Evolutionary conservation across 2,329 filamentous ascomycete genomes (phyloP), one percentile per base, ranked within the genome.

Genomic region (Teratosphaeria destructans): DNA sequence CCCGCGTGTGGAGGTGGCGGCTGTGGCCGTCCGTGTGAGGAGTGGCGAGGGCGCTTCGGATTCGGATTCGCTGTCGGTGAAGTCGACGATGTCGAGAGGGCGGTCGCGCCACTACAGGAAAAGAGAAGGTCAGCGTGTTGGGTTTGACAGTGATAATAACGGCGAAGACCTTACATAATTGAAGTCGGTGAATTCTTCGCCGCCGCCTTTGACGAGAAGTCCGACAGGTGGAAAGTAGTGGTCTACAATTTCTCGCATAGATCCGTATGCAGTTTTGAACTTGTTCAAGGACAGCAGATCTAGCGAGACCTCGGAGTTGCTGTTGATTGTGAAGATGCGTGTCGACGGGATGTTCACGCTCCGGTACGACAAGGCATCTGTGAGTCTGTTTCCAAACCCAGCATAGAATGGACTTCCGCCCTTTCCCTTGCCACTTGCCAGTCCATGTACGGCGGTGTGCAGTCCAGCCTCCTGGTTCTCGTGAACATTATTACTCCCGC

Each of bases 251-350:
- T 99, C 95, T 61, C 90, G 87, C 86, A 99, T 99, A 69, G 90
- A 92, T 63, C 96, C 90, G 72, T 99, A 99, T 64, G 89, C 96
- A 68, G 95, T 93, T 77, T 94, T 96, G 72, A 97, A 89, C 73
- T 91, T 95, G 76, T 95, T 96, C 58, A 97, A 81, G 63, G 86
- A 93, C 52, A 97, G 78, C 53, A 99, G 79, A 71, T 97, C 93
- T 26, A 99, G 79, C 32, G 88, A 93, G 34, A 99, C 92, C 74
- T 99, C 94, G 1, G 93, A 92, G 70, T 97, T 95, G 58, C 90
- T 94, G 74, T 99, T 99, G 79, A 99, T 99, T 16, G 94, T 96
- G 74, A 99, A 99, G 67, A 99, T 99, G 57, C 94, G 84, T 27
- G 88, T 95, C 57, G 89, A 87, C 0, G 94, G 94, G 49, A 99